phyloP scores from a whole-genome alignment of 2,329 filamentous ascomycete species.

The Furcasterigmium furcatum region DNA sequence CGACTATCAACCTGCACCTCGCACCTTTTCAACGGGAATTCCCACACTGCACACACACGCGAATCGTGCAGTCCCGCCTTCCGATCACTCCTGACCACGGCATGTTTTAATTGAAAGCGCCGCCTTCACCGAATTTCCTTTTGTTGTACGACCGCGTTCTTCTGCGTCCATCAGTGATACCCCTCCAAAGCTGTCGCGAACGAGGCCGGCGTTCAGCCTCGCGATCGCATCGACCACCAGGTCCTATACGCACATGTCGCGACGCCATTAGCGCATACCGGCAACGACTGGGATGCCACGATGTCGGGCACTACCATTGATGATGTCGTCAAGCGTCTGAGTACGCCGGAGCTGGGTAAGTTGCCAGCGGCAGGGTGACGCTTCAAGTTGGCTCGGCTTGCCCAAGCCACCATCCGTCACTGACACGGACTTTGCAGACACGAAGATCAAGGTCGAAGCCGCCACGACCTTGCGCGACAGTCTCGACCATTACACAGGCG shows the following conservation, averaged over 20 bases:
- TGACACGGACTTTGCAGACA: constrained; percentile 52
- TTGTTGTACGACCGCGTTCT: not conserved
- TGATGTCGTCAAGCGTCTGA: constrained; percentile 60
- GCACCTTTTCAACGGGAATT: not conserved
- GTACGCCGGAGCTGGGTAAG: constrained; percentile 53
- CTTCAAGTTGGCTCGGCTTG: not conserved
- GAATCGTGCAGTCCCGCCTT: not conserved
- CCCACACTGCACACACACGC: not conserved
- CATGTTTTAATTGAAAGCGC: not conserved
- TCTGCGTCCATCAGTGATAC: constrained; percentile 8
- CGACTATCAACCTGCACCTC: not conserved
- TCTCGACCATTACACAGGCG: constrained; percentile 82
- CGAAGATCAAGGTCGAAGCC: constrained; percentile 76
- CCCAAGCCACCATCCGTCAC: constrained; percentile 1
- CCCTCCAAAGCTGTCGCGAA: constrained; percentile 3
- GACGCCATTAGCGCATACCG: not conserved
- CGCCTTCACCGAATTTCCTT: not conserved
- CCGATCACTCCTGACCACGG: not conserved
- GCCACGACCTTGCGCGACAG: constrained; percentile 86
- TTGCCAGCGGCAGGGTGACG: too few species aligned
- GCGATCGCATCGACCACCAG: not conserved
- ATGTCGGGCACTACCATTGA: constrained; percentile 62
- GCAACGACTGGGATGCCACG: constrained; percentile 11
- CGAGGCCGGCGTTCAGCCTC: not conserved
- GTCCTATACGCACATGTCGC: not conserved